Base-by-base conservation (phyloP, 108 stramenopile species). In the Fistulifera solaris region DNA sequence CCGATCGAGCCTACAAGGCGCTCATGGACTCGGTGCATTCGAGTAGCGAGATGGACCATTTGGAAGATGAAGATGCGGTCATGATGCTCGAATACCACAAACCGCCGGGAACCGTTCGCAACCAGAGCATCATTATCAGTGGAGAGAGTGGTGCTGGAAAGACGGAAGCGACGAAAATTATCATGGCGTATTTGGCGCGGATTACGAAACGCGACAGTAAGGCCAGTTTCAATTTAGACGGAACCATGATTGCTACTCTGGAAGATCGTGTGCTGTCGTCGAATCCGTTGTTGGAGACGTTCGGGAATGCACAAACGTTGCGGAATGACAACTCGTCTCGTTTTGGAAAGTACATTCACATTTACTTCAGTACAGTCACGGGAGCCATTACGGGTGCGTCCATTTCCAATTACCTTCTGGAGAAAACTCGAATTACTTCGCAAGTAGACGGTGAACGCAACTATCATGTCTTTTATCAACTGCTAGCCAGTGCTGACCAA, bases 401-500 rank as follows among this genome's bases (percentile, higher is more conserved):
- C 11, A 82, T 94, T 49, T 76, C 73, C 52, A 95, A 89, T 51
- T 95, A 94, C 61, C 77, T 97, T 14, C 59, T 97, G 39, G 96
- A 97, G 65, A 95, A 96, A 58, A 89, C 92, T 4, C 85, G 96
- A 35, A 94, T 97, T 56, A 80, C 84, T 17, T 64, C 69, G 23
- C 96, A 94, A 60, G 76, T 75, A 21, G 85, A 86, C 35, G 96
- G 96, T 2, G 98, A 99, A 66, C 66, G 96, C 24, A 97, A 97
- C 62, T 99, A 95, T 74, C 98, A 99, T 72, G 85, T 98, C 25
- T 99, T 99, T 65, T 99, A 99, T 62, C 96, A 98, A 73, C 62
- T 96, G 10, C 68, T 95, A 40, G 70, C 84, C 0, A 79, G 87
- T 2, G 83, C 68, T 11, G 43, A 66, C 13, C 66, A 74, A 18